Evolutionary conservation across 2,329 filamentous ascomycete species (phyloP), one percentile per base, ranked within the genome.

Genomic region (Microdochium trichocladiopsis): DNA sequence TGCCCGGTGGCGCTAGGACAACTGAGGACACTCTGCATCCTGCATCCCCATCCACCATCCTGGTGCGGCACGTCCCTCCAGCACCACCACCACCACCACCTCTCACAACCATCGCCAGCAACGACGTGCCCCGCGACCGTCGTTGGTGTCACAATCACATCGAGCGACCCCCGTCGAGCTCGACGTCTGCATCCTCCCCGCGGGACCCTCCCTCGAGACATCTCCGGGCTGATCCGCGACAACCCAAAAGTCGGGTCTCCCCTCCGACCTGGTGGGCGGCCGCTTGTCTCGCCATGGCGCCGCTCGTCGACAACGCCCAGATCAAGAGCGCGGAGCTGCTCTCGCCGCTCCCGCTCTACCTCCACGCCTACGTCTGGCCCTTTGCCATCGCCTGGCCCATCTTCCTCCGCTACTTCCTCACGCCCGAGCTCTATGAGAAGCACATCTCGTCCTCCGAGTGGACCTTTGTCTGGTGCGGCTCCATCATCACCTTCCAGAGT

Each of bases 381-480:
- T 99, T 96, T 66, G 76, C 86, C 55, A 84, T 96, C 60, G 76
- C 92, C 63, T 99, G 95, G 92, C 94, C 95, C 50, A 74, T 88
- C 62, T 97, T 97, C 72, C 82, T 96, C 58, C 83, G 88, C 68
- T 84, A 92, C 70, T 97, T 96, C 69, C 83, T 95, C 51, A 87
- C 84, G 22, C 78, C 84, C 56, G 86, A 90, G 51, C 84, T 89
- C 59, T 99, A 99, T 71, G 87, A 95, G 59, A 87, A 86, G 66
- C 86, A 97, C 74, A 95, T 99, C 58, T 83, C 88, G 62, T 92
- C 87, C n/a, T 85, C 88, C 61, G 94, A 99, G 77, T 99, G 94
- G 93, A 97, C 95, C 1, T 95, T 96, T 67, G 90, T 99, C 57
- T 99, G 90, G 85, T 82, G 87, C 59, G 93, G 88, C 63, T 80